Evolutionary conservation across 306 rosid species (phyloP).

Genomic region (Senna siamea): DNA sequence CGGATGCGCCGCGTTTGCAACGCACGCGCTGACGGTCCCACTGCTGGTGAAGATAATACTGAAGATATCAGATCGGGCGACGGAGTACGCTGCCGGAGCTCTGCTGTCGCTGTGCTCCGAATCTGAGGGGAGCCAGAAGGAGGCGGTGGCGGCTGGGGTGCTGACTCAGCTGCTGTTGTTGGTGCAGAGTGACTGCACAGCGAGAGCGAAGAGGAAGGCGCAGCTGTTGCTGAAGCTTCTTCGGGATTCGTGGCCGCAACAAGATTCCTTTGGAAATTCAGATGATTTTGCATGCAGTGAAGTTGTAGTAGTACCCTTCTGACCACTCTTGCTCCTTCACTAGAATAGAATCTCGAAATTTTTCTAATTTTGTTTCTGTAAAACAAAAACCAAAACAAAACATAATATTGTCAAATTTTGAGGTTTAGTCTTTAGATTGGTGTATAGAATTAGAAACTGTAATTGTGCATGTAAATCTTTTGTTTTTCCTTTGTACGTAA

Average conservation of each 20-base stretch:
- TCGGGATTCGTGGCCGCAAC: slow-evolving; percentile 97
- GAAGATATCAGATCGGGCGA: slow-evolving; percentile 82
- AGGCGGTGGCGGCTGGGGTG: slow-evolving; percentile 86
- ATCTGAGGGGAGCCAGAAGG: slow-evolving; percentile 60
- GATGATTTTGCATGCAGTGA: slow-evolving; percentile 86
- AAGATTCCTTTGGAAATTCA: slow-evolving; percentile 74
- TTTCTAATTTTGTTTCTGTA: slow-evolving; percentile 33
- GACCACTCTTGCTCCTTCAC: slow-evolving; percentile 14
- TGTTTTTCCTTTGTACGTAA: slow-evolving; percentile 51
- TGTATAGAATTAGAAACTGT: slow-evolving; percentile 52
- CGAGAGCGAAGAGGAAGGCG: slow-evolving; percentile 90
- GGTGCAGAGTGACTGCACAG: slow-evolving; percentile 94
- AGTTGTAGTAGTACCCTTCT: slow-evolving; percentile 59
- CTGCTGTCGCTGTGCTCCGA: slow-evolving; percentile 78
- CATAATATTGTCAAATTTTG: slow-evolving; percentile 29
- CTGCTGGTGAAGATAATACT: slow-evolving; percentile 81
- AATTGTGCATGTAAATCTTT: slow-evolving; percentile 50
- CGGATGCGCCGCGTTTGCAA: slow-evolving; percentile 62
- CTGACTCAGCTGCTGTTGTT: slow-evolving; percentile 76
- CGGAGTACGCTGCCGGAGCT: slow-evolving; percentile 93
- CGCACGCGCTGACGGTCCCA: slow-evolving; percentile 83
- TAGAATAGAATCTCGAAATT: slow-evolving; percentile 45
- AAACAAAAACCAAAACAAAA: neutral
- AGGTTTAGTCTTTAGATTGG: slow-evolving; percentile 46
- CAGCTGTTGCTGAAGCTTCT: slow-evolving; percentile 89